Base-by-base conservation (phyloP, 176 grass and related monocot species). In the Elaeis guineensis region DNA sequence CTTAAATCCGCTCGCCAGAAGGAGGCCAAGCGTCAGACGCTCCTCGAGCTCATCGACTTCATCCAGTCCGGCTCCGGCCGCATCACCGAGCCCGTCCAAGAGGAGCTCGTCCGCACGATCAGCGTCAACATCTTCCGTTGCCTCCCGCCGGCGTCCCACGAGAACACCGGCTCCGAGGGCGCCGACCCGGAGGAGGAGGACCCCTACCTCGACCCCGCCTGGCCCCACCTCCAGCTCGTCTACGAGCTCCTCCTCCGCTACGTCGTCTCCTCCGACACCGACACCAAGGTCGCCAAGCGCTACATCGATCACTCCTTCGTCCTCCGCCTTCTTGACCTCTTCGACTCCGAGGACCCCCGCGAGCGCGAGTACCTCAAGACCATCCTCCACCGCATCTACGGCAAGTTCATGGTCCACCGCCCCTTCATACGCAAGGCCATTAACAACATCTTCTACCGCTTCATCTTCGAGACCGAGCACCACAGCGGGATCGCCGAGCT, bases 361-460 rank as follows among this genome's bases (percentile, higher is more conserved):
- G 63, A 65, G 23, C 63, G 63, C 39, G 63, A 65, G 6, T 65
- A 52, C 16, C 63, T 65, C 49, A 65, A 65, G 49, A 65, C 63
- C 48, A 65, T 65, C 48, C 63, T 65, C 6, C 63, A 65, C 49
- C 63, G 63, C 4, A 65, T 65, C 63, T 65, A 65, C n/a, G 63
- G 63, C 12, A 65, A 65, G 21, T 65, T 65, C 63, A 65, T 65
- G 63, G 63, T 65, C 20, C 63, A 65, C 63, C 63, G 63, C 22
- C 63, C 63, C 11, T 65, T 65, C 49, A 65, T 65, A 16, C 63
- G 63, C 49, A 65, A 65, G 63, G 63, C 49, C 49, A 65, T 65
- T 49, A 65, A 65, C 63, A 52, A 65, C 20, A 52, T 65, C 63
- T 65, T 65, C 21, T 65, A 65, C 63, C 17, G 32, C 17, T 65